Conservation (phyloP, 805 yeast genomes). For the Cyberlindnera mississippiensis region DNA sequence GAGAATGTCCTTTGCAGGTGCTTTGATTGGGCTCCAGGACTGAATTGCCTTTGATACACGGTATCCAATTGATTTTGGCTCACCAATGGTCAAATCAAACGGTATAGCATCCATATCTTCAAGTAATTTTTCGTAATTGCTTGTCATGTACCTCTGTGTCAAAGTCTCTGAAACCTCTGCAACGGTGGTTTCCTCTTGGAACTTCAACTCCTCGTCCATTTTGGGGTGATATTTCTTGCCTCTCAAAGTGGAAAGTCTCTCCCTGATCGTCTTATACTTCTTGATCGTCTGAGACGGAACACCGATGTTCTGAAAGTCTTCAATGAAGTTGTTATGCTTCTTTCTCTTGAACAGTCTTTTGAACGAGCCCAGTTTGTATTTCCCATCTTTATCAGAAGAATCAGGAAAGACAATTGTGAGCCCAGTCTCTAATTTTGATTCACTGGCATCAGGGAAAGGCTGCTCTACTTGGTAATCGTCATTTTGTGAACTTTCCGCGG, state of each 20-base stretch:
- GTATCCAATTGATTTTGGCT: conserved; percentile 9
- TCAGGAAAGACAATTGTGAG: too few relatives aligned
- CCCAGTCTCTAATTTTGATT: too few relatives aligned
- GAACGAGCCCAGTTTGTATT: conserved; percentile 3
- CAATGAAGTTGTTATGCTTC: conserved; percentile 4
- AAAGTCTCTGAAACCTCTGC: conserved; percentile 21
- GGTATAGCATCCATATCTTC: conserved; percentile 26
- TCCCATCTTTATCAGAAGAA: not conserved
- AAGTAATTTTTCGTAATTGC: conserved; percentile 20
- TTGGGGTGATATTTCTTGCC: not conserved
- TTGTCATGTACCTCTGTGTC: conserved; percentile 25
- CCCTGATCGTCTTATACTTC: conserved; percentile 8
- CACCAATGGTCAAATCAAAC: conserved; percentile 18
- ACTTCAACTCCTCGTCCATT: not conserved
- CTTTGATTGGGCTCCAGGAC: conserved; percentile 19
- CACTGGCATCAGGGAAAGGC: not conserved
- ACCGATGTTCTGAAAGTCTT: conserved; percentile 3
- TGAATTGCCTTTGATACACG: conserved; percentile 13
- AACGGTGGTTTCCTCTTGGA: not conserved
- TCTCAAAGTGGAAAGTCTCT: conserved; percentile 8
- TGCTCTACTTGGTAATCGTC: not conserved
- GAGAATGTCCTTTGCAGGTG: not conserved
- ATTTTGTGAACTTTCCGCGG: not conserved
- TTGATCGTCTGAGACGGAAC: conserved; percentile 1
- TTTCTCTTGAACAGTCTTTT: conserved; percentile 7